Percentiles rank a stretch among this genome's conserved stretches.
Evolutionary conservation across 495 filamentous ascomycete genomes (phyloP).

Genomic region (Podospora sp.): DNA sequence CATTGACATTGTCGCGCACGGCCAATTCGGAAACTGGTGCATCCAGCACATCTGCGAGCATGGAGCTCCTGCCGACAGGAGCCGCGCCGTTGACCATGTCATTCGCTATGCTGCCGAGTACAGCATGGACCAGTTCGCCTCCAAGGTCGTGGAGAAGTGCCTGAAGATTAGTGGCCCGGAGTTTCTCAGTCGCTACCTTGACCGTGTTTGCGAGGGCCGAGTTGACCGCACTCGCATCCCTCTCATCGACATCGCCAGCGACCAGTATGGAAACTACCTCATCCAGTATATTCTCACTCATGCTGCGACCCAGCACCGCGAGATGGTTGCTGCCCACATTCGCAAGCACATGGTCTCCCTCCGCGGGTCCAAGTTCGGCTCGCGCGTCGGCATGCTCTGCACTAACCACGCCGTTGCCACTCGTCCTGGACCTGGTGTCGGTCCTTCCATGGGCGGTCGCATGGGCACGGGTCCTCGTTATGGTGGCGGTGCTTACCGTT

Average conservation of each 20-base stretch:
- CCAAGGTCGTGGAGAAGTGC: slow-evolving; percentile 98
- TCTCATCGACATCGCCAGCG: slow-evolving; percentile 95
- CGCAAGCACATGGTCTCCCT: slow-evolving; percentile 99
- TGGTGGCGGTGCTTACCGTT: slow-evolving; percentile 54
- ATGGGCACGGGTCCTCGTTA: slow-evolving; percentile 56
- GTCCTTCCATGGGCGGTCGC: slow-evolving; percentile 51
- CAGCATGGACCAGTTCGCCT: slow-evolving; percentile 99
- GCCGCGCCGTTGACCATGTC: slow-evolving; percentile 91
- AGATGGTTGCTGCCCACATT: slow-evolving; percentile 90
- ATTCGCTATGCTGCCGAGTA: slow-evolving; percentile 91
- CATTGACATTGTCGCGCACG: slow-evolving; percentile 93
- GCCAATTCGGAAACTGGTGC: slow-evolving; percentile 99
- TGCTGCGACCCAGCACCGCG: slow-evolving; percentile 81
- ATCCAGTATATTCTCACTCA: slow-evolving; percentile 96
- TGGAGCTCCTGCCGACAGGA: slow-evolving; percentile 86
- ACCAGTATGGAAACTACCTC: slow-evolving; percentile 98
- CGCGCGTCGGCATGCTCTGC: slow-evolving; percentile 97
- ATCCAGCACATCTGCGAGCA: slow-evolving; percentile 99
- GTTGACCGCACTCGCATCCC: slow-evolving; percentile 92
- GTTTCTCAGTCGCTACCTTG: slow-evolving; percentile 90
- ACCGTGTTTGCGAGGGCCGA: slow-evolving; percentile 89
- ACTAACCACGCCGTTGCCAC: slow-evolving; percentile 88
- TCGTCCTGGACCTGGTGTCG: slow-evolving; percentile 79
- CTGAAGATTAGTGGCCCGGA: slow-evolving; percentile 93
- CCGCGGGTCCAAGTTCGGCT: slow-evolving; percentile 97